Percentiles rank a stretch among this genome's conserved stretches.
phyloP scores from a whole-genome alignment of 331 rosid genomes.

The Acacia concinna region DNA sequence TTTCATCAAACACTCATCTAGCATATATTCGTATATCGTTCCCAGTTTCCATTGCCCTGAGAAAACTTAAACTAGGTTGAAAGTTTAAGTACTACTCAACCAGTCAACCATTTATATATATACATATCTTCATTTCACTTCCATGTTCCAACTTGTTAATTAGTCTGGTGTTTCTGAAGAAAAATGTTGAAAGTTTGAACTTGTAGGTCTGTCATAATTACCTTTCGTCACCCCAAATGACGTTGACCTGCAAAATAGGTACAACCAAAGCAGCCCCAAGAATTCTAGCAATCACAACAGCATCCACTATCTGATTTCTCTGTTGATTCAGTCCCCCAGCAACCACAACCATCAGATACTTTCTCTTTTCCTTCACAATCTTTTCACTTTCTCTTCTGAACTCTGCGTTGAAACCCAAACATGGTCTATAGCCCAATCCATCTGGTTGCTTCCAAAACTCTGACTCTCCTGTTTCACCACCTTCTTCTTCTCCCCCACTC shows the following conservation, averaged over 20 bases:
- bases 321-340: constrained; percentile 97
- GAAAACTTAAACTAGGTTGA: background rate
- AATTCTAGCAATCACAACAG: constrained; percentile 93
- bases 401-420: constrained; percentile 62
- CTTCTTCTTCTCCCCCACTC: constrained; percentile 18
- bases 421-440: constrained; percentile 86
- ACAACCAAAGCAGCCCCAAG: constrained; percentile 96
- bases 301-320: constrained; percentile 96
- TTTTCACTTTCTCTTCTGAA: constrained; percentile 55
- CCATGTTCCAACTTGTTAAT: background rate
- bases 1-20: background rate
- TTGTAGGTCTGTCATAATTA: constrained; percentile 15
- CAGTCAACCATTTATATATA: too few relatives aligned
- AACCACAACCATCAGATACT: constrained; percentile 79
- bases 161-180: background rate
- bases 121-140: background rate
- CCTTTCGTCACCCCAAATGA: constrained; percentile 99
- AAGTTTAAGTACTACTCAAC: background rate
- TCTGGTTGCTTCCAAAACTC: constrained; percentile 90
- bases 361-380: constrained; percentile 56
- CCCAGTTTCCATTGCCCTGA: background rate
- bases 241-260: constrained; percentile 93
- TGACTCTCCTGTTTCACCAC: background rate
- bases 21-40: background rate
- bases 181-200: background rate